Percentiles rank a stretch among this genome's conserved stretches.
Evolutionary conservation across 345 rosid species (phyloP).

Genomic region (Cochlearia excelsa): DNA sequence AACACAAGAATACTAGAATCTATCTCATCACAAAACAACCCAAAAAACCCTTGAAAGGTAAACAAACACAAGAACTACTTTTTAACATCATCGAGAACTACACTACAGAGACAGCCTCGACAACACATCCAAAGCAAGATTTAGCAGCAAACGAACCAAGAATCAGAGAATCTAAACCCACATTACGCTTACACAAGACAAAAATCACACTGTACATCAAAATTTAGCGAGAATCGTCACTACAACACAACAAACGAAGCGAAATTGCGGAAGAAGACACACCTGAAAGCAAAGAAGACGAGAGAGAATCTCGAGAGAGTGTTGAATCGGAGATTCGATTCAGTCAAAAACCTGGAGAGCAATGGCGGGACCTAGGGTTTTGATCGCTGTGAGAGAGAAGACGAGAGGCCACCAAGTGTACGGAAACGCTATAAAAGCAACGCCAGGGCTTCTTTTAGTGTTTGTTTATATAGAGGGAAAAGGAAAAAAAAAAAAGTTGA

Average conservation of each 20-base stretch:
- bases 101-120: not conserved
- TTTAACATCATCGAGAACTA: slow-evolving; percentile 1
- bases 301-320: not conserved
- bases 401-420: slow-evolving; percentile 13
- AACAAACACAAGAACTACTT: not conserved
- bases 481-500: no score
- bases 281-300: slow-evolving; percentile 14
- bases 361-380: slow-evolving; percentile 56
- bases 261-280: not conserved
- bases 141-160: not conserved
- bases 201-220: not conserved
- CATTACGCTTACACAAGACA: not conserved
- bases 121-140: not conserved
- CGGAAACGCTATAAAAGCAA: not conserved
- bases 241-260: not conserved
- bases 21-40: not conserved
- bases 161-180: not conserved
- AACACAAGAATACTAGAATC: not conserved
- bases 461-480: no score
- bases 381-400: slow-evolving; percentile 39
- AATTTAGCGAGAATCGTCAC: not conserved
- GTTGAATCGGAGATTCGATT: slow-evolving; percentile 5
- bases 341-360: not conserved
- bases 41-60: not conserved
- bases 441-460: no score